Evolutionary conservation across 768 basidiomycete species (phyloP).

Genomic region (Kockovaella imperatae): DNA sequence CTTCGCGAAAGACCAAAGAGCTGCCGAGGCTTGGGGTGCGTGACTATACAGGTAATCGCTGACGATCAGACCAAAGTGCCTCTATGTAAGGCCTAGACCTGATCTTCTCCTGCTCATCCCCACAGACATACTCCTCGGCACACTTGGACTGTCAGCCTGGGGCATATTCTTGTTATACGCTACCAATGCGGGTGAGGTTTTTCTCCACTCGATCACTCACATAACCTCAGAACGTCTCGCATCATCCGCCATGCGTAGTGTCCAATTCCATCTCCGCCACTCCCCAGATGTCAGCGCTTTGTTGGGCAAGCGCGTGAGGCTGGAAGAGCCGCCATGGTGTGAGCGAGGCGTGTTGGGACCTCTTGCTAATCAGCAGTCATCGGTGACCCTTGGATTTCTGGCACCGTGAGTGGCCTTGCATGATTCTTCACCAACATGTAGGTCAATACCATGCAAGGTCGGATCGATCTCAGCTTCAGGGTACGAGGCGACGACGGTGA

Average conservation of each 20-base stretch:
- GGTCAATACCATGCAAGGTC: constrained; percentile 42
- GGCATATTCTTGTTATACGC: constrained; percentile 30
- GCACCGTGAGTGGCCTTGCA: constrained; percentile 18
- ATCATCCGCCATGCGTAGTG: constrained; percentile 37
- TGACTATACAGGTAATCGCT: background rate
- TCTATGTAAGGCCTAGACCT: constrained; percentile 12
- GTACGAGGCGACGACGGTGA: constrained; percentile 29
- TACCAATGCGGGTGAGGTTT: constrained; percentile 30
- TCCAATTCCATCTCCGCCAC: constrained; percentile 40
- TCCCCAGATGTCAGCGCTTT: constrained; percentile 25
- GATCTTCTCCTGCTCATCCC: background rate
- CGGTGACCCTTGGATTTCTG: constrained; percentile 43
- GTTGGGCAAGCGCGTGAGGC: constrained; percentile 31
- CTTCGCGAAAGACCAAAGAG: constrained; percentile 29
- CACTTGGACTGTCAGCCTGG: constrained; percentile 25
- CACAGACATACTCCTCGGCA: constrained; percentile 18
- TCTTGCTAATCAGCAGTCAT: constrained; percentile 22
- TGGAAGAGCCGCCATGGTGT: constrained; percentile 39
- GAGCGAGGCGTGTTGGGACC: constrained; percentile 9
- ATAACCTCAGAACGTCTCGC: constrained; percentile 35
- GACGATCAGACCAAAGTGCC: constrained; percentile 16
- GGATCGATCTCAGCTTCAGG: constrained; percentile 40
- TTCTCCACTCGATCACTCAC: background rate
- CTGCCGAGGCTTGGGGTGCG: constrained; percentile 35
- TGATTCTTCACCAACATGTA: background rate